Conservation (phyloP, 1,284 basidiomycete genomes). For the Boletus semigastroideus region DNA sequence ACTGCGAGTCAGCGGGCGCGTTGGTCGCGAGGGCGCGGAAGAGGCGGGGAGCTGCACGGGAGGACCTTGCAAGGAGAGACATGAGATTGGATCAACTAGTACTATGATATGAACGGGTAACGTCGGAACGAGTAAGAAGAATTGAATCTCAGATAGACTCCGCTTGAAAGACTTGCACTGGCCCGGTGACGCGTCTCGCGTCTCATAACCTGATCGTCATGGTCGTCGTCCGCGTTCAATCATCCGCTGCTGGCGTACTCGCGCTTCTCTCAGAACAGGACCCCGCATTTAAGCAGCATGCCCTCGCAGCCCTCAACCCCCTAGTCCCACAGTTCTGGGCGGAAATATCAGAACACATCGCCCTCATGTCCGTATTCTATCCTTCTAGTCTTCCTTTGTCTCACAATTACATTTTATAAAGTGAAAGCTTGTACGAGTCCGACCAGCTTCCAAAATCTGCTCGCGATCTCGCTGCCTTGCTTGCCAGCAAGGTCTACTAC, state of each 20-base stretch:
- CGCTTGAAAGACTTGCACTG: conserved; percentile 25
- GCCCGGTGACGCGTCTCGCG: conserved; percentile 32
- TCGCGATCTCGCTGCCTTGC: conserved; percentile 79
- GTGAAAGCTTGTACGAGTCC: conserved; percentile 88
- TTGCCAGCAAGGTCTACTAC: conserved; percentile 96
- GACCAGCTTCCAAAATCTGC: conserved; percentile 70
- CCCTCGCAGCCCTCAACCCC: conserved; percentile 77
- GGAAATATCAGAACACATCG: conserved; percentile 93
- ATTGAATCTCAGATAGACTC: conserved; percentile 26
- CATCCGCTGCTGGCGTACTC: conserved; percentile 86
- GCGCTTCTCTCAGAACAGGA: conserved; percentile 88
- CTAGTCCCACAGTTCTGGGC: conserved; percentile 95
- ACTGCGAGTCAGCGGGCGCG: conserved; percentile 42
- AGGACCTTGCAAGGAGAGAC: conserved; percentile 53
- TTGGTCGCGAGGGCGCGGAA: conserved; percentile 42
- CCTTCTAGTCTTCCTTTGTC: conserved; percentile 13
- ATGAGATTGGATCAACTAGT: conserved; percentile 40
- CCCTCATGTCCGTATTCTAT: conserved; percentile 69
- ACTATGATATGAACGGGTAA: conserved; percentile 12
- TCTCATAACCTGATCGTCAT: conserved; percentile 38
- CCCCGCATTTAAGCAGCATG: conserved; percentile 84
- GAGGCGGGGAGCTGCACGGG: conserved; percentile 40
- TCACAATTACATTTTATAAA: conserved; percentile 34
- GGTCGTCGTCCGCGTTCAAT: conserved; percentile 63
- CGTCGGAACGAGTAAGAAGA: conserved; percentile 17